Conservation (phyloP, 768 basidiomycete species). For the Tephrocybe sp. region DNA sequence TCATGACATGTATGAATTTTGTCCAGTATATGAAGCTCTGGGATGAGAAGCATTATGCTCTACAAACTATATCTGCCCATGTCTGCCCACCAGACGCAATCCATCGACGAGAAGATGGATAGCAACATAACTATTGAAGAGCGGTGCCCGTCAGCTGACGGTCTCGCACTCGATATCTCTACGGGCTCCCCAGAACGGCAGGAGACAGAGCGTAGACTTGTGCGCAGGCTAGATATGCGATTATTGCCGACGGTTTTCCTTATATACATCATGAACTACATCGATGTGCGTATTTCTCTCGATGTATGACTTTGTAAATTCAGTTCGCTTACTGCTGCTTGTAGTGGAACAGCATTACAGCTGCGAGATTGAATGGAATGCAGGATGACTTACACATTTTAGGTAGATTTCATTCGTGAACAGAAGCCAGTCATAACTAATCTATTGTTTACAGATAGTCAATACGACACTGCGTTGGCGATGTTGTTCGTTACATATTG, state of each 20-base stretch:
- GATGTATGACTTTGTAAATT: slow-evolving; percentile 2
- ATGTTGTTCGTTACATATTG: slow-evolving; percentile 58
- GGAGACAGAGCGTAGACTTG: slow-evolving; percentile 25
- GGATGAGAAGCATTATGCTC: not conserved
- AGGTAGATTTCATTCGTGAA: not conserved
- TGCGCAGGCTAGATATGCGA: slow-evolving; percentile 43
- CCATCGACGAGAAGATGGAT: not conserved
- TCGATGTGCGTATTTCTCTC: slow-evolving; percentile 36
- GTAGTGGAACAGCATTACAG: slow-evolving; percentile 23
- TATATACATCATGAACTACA: slow-evolving; percentile 50
- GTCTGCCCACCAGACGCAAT: not conserved
- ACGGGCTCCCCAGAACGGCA: not conserved
- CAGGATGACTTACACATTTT: slow-evolving; percentile 23
- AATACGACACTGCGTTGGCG: slow-evolving; percentile 55
- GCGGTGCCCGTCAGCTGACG: not conserved
- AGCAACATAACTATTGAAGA: not conserved
- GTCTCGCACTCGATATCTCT: not conserved
- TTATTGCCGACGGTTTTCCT: slow-evolving; percentile 44
- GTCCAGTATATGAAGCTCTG: not conserved
- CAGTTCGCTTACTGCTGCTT: not conserved
- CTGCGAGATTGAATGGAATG: slow-evolving; percentile 31
- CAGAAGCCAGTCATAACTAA: not conserved
- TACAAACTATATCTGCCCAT: not conserved
- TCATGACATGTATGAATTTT: not conserved
- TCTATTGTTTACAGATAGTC: slow-evolving; percentile 36